Evolutionary conservation across 768 basidiomycete genomes (phyloP).

Genomic region (Kwoniella europaea): DNA sequence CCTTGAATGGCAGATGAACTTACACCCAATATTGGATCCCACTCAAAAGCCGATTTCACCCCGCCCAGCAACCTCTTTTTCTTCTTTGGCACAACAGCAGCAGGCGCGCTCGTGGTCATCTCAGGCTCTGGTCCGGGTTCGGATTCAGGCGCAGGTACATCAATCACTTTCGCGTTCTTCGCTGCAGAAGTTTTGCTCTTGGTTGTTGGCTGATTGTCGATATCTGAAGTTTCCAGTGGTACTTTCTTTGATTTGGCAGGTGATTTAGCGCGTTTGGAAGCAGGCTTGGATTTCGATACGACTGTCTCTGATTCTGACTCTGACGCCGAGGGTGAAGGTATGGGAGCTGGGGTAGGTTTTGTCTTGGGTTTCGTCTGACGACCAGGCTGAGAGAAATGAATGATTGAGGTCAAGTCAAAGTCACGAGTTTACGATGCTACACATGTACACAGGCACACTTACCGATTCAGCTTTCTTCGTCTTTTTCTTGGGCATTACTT

Average conservation of each 20-base stretch:
- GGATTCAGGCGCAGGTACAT: conserved; percentile 8
- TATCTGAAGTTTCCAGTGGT: conserved; percentile 19
- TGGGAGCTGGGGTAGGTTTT: neutral
- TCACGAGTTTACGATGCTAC: too few species aligned
- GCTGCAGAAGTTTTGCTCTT: conserved; percentile 14
- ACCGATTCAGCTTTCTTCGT: conserved; percentile 27
- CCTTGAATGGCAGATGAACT: conserved; percentile 16
- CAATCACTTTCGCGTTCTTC: conserved; percentile 13
- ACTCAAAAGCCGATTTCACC: conserved; percentile 41
- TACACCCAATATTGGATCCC: conserved; percentile 51
- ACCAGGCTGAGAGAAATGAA: conserved; percentile 4
- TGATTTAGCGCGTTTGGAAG: conserved; percentile 19
- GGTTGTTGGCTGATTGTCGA: conserved; percentile 13
- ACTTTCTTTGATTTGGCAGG: conserved; percentile 27
- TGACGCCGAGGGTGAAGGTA: neutral
- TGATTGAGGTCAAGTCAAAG: neutral
- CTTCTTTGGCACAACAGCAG: conserved; percentile 42
- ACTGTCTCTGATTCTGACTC: conserved; percentile 18
- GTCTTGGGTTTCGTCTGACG: conserved; percentile 11
- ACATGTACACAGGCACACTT: neutral
- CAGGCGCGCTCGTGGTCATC: neutral
- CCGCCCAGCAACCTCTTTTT: conserved; percentile 48
- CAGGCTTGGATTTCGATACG: conserved; percentile 12
- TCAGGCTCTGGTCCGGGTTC: neutral
- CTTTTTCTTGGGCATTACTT: conserved; percentile 30